phyloP scores from a whole-genome alignment of 2,329 filamentous ascomycete genomes.

The Graphilbum sp. region DNA sequence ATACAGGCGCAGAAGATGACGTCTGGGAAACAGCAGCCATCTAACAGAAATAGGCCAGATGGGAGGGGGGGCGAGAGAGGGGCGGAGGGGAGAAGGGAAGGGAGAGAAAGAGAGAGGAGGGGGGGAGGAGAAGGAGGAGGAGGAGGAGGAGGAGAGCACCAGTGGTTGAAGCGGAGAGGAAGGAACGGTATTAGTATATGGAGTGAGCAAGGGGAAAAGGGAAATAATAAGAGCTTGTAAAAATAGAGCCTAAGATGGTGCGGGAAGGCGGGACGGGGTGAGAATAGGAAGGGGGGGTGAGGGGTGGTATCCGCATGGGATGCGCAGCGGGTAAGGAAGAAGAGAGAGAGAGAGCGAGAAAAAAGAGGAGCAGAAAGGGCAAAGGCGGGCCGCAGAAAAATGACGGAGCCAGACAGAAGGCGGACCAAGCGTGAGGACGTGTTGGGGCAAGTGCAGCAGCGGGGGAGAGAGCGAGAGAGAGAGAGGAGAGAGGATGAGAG shows the following conservation, averaged over 20 bases:
- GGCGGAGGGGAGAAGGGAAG: not conserved
- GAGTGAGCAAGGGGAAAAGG: not conserved
- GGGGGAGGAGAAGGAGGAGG: constrained; percentile 1
- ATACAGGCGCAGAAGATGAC: constrained; percentile 13
- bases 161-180: not conserved
- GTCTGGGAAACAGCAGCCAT: constrained; percentile 24
- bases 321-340: not conserved
- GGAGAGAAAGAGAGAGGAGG: not conserved
- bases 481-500: not conserved
- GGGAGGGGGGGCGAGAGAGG: not conserved
- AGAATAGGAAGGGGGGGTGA: not conserved
- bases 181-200: not conserved
- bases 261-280: not conserved
- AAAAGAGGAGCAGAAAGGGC: not conserved
- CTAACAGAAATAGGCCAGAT: constrained; percentile 19
- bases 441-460: too few relatives aligned
- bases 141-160: not conserved
- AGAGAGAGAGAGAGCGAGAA: not conserved
- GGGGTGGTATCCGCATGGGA: not conserved
- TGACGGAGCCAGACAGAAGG: not conserved
- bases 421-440: too few relatives aligned
- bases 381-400: too few relatives aligned
- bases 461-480: not conserved
- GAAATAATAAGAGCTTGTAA: not conserved
- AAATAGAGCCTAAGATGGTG: not conserved